Evolutionary conservation across 2,329 filamentous ascomycete genomes (phyloP).

Genomic region (Alternaria sp.): DNA sequence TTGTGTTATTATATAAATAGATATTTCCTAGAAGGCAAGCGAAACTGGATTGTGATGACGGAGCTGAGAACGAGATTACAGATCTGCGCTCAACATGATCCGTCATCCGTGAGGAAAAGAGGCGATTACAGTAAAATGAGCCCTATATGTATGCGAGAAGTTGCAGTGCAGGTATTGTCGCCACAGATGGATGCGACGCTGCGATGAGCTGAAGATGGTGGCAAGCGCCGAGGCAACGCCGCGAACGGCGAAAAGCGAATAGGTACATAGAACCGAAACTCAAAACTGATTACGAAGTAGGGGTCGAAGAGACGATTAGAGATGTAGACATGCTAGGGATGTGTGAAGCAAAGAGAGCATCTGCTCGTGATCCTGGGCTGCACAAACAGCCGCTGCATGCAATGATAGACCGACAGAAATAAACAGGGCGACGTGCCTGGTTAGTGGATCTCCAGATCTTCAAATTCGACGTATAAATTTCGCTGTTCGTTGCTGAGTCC

Average conservation of each 20-base stretch:
- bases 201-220: background rate
- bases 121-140: background rate
- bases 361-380: background rate
- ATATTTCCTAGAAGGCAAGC: background rate
- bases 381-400: background rate
- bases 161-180: background rate
- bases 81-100: background rate
- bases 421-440: background rate
- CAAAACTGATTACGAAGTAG: background rate
- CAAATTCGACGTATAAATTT: slow-evolving; percentile 51
- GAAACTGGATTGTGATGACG: background rate
- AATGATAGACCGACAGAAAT: background rate
- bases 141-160: background rate
- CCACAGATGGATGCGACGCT: background rate
- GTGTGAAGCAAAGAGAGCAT: background rate
- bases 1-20: background rate
- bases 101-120: slow-evolving; percentile 17
- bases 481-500: slow-evolving; percentile 34
- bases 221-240: background rate
- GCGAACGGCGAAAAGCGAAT: slow-evolving; percentile 3
- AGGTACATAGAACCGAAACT: slow-evolving; percentile 5
- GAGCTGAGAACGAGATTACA: background rate
- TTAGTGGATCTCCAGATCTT: slow-evolving; percentile 50
- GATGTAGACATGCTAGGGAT: background rate
- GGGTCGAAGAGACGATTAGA: background rate